Base-by-base conservation (phyloP, 805 yeast species). In the Lachancea meyersii region DNA sequence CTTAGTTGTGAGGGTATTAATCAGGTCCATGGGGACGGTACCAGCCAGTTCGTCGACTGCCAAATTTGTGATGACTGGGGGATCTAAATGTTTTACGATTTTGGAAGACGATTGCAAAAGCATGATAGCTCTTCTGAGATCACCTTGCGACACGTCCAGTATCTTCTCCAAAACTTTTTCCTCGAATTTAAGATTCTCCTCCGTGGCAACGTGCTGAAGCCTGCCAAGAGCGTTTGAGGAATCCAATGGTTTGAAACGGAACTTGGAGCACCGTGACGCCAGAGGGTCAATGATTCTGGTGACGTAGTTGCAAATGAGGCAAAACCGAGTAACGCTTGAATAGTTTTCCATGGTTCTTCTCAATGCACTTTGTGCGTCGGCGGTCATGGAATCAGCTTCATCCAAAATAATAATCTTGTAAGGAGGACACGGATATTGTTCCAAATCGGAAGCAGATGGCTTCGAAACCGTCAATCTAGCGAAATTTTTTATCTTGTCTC, bases 361-460 rank as follows among this genome's bases (percentile, higher is more conserved):
- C 49, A 93, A 71, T 1, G 98, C 98, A 43, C 88, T 78, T 60
- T 93, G 98, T 0, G 98, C 98, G 54, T 87, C 97, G 33, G 86
- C 76, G 8, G 98, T 93, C 97, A 93, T 93, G 10, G 96, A 86
- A 63, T 93, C 97, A 1, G 97, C 97, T 64, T 89, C 97, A 67
- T 89, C 97, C 41, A 93, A 67, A 33, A 93, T 86, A 49, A 93
- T 83, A 54, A 93, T 79, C 61, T 93, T 93, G 65, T 86, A 93
- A 4, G 97, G 97, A 1, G 98, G 97, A 59, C 97, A 91, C 1
- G 97, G 96, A 65, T 88, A 89, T 16, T 79, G 74, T 31, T 68
- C 76, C 39, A 75, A 63, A 53, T 84, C 93, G 31, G 79, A 82
- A 13, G 72, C 69, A 1, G 84, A 60, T 1, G 97, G 94, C 47